Evolutionary conservation across 1,139 yeast species (phyloP).

Genomic region (Candida labiduridarum): DNA sequence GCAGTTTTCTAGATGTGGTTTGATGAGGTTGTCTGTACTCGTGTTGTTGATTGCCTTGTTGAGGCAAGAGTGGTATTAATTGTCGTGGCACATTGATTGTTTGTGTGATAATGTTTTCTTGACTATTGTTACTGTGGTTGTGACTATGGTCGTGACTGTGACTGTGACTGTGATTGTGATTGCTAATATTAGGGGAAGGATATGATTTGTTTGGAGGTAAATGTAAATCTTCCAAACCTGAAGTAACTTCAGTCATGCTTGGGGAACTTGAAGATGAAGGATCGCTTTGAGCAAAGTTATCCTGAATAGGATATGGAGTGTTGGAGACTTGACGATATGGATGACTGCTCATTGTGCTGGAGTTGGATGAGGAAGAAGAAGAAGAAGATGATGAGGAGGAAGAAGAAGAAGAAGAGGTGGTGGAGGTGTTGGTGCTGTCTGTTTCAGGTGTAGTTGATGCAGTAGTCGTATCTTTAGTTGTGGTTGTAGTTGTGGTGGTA

Average conservation of each 20-base stretch:
- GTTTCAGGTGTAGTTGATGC: neutral
- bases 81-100: slow-evolving; percentile 6
- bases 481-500: neutral
- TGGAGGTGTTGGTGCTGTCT: neutral
- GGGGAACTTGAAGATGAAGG: slow-evolving; percentile 11
- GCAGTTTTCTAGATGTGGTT: slow-evolving; percentile 4
- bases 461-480: neutral
- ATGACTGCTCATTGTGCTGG: slow-evolving; percentile 12
- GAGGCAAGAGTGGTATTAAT: slow-evolving; percentile 7
- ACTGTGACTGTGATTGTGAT: slow-evolving; percentile 6
- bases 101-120: slow-evolving; percentile 3
- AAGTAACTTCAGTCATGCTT: slow-evolving; percentile 14
- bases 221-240: slow-evolving; percentile 16
- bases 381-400: too few relatives aligned
- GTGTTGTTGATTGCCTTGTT: neutral
- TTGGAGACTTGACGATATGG: slow-evolving; percentile 17
- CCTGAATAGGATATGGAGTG: slow-evolving; percentile 31
- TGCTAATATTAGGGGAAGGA: neutral
- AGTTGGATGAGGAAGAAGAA: too few relatives aligned
- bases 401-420: neutral
- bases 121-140: neutral
- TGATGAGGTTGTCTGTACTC: slow-evolving; percentile 6
- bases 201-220: slow-evolving; percentile 16
- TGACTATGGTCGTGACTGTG: neutral
- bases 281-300: slow-evolving; percentile 9